phyloP scores from a whole-genome alignment of 2,329 filamentous ascomycete species.

The Neofusicoccum sp. region DNA sequence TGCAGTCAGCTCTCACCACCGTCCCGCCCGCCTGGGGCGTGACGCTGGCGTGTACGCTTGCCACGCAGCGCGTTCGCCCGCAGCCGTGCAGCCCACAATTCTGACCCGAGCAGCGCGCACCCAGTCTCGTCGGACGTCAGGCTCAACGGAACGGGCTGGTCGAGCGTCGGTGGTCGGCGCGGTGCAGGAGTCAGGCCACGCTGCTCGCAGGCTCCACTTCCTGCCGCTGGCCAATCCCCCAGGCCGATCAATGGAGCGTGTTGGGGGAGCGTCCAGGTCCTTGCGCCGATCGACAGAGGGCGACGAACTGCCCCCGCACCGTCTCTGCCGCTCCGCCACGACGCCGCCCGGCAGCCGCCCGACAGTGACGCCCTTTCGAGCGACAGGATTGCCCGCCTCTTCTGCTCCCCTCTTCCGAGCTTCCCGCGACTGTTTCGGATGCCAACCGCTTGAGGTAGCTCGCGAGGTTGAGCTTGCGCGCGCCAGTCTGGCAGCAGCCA shows the following conservation, averaged over 20 bases:
- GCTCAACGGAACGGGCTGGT: conserved; percentile 1
- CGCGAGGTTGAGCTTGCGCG: background rate
- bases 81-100: too few relatives aligned
- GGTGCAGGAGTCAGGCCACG: conserved; percentile 5
- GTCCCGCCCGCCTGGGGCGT: background rate
- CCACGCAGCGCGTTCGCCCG: background rate
- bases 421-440: background rate
- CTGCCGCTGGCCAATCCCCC: background rate
- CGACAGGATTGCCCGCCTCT: too few relatives aligned
- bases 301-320: background rate
- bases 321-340: background rate
- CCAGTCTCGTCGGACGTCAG: background rate
- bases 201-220: background rate
- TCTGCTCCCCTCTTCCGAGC: background rate
- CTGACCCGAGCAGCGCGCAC: too few relatives aligned
- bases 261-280: conserved; percentile 4
- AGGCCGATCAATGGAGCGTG: conserved; percentile 10
- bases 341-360: background rate
- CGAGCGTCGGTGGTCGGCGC: conserved; percentile 6
- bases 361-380: too few relatives aligned
- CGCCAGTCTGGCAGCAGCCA: too few relatives aligned
- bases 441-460: background rate
- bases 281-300: background rate
- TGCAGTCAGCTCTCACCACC: background rate
- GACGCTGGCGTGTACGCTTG: background rate